Evolutionary conservation across 345 rosid genomes (phyloP).

Genomic region (Gossypium thurberi): DNA sequence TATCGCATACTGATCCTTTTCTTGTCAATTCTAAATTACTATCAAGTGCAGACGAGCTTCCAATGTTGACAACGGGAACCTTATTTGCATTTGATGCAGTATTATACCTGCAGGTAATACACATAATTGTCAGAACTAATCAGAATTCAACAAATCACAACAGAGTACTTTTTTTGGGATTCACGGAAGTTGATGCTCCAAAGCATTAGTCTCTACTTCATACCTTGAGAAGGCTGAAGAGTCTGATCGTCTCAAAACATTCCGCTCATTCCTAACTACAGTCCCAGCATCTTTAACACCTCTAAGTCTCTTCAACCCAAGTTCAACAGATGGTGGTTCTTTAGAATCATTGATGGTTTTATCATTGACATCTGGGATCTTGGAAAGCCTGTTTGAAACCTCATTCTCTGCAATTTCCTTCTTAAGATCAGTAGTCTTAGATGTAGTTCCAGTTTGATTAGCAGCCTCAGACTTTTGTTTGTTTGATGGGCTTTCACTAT

Average conservation of each 20-base stretch:
- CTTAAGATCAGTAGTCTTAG: slow-evolving; percentile 18
- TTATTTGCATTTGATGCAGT: slow-evolving; percentile 27
- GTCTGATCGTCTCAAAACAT: slow-evolving; percentile 47
- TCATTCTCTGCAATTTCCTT: slow-evolving; percentile 28
- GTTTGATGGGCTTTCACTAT: slow-evolving; percentile 26
- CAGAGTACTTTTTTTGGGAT: not conserved
- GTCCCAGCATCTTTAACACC: slow-evolving; percentile 28
- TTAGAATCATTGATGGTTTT: slow-evolving; percentile 25
- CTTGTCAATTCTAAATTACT: slow-evolving; percentile 18
- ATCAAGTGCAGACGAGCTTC: slow-evolving; percentile 25
- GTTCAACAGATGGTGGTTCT: slow-evolving; percentile 25
- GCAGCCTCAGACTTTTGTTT: slow-evolving; percentile 24
- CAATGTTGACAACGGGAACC: slow-evolving; percentile 25
- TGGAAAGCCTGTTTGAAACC: slow-evolving; percentile 24
- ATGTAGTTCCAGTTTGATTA: slow-evolving; percentile 15
- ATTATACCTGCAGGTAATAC: slow-evolving; percentile 39
- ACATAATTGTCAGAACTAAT: slow-evolving; percentile 4
- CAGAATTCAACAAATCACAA: slow-evolving; percentile 5
- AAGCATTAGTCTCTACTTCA: not conserved
- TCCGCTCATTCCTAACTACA: slow-evolving; percentile 32
- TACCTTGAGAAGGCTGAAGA: slow-evolving; percentile 60
- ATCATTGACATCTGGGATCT: slow-evolving; percentile 27
- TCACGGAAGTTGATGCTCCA: not conserved
- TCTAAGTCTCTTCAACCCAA: slow-evolving; percentile 32
- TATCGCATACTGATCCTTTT: slow-evolving; percentile 19